A percentile compares a stretch with the other conserved stretches of the same genome.
These are phyloP conservation scores for Xylaria sp. DNA, from an alignment of 2,329 filamentous ascomycete species.

Conservation along the genomic window DNA sequence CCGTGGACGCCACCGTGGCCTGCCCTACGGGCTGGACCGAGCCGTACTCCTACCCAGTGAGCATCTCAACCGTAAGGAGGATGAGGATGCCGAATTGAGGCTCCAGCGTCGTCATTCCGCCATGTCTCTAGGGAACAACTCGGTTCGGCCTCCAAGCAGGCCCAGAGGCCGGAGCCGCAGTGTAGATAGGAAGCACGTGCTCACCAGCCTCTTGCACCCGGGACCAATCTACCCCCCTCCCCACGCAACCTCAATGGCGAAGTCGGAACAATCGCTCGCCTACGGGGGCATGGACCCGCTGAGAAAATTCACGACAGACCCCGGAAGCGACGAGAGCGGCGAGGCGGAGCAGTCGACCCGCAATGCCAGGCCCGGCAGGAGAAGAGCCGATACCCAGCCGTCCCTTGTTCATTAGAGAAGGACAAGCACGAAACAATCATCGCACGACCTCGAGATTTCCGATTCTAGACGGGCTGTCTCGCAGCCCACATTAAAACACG, in stretches of 20 bases:
- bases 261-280: conserved; percentile 21
- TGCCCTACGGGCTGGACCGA: conserved; percentile 68
- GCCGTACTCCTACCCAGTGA: conserved; percentile 63
- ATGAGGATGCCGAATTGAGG: conserved; percentile 47
- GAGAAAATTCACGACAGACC: conserved; percentile 24
- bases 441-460: background rate
- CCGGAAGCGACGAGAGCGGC: conserved; percentile 24
- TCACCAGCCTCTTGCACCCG: conserved; percentile 35
- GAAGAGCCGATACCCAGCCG: conserved; percentile 31
- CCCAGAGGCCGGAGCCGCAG: conserved; percentile 34
- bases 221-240: conserved; percentile 30
- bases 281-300: conserved; percentile 26
- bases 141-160: conserved; percentile 26
- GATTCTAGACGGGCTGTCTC: conserved; percentile 11
- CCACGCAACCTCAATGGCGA: conserved; percentile 27
- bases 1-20: conserved; percentile 68
- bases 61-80: conserved; percentile 56
- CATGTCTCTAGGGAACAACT: conserved; percentile 32
- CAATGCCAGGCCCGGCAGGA: conserved; percentile 4
- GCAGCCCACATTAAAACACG: conserved; percentile 2
- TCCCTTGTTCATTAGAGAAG: conserved; percentile 29
- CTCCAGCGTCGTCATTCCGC: conserved; percentile 42
- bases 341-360: conserved; percentile 9
- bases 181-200: conserved; percentile 31
- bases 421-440: conserved; percentile 13